These are phyloP conservation scores for Colletotrichum shisoi DNA, from an alignment of 2,329 filamentous ascomycete genomes.

Conservation along the genomic window DNA sequence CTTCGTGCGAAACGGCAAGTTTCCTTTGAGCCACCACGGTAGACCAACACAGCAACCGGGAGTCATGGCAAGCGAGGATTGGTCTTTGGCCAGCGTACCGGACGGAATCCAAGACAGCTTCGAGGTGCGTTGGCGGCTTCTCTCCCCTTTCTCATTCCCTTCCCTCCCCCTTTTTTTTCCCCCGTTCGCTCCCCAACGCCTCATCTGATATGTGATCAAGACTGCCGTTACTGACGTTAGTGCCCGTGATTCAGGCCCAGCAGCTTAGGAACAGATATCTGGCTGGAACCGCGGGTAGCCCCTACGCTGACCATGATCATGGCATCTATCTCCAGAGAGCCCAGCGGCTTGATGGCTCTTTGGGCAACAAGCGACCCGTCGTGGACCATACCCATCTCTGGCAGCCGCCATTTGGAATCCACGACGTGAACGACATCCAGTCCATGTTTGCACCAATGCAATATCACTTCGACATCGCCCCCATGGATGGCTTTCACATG, in stretches of 20 bases:
- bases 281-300: constrained; percentile 38
- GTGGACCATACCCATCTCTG: constrained; percentile 25
- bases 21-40: constrained; percentile 9
- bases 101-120: constrained; percentile 39
- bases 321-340: constrained; percentile 28
- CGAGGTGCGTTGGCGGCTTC: constrained; percentile 32
- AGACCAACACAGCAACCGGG: constrained; percentile 22
- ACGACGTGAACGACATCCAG: constrained; percentile 28
- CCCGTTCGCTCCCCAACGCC: neutral
- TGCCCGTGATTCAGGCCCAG: constrained; percentile 26
- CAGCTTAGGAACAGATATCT: constrained; percentile 39
- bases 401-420: constrained; percentile 16
- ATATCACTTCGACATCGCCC: constrained; percentile 21
- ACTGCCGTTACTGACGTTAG: constrained; percentile 13
- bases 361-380: constrained; percentile 29
- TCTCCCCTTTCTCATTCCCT: neutral
- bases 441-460: constrained; percentile 37
- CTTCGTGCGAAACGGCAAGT: constrained; percentile 27
- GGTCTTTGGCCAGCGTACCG: constrained; percentile 11
- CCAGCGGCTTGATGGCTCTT: constrained; percentile 25
- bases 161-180: neutral
- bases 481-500: constrained; percentile 23
- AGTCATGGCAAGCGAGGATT: constrained; percentile 30
- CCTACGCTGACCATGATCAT: constrained; percentile 33
- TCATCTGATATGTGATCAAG: constrained; percentile 36